Base-by-base conservation (phyloP, 805 yeast genomes). In the Scheffersomyces stipitis region DNA sequence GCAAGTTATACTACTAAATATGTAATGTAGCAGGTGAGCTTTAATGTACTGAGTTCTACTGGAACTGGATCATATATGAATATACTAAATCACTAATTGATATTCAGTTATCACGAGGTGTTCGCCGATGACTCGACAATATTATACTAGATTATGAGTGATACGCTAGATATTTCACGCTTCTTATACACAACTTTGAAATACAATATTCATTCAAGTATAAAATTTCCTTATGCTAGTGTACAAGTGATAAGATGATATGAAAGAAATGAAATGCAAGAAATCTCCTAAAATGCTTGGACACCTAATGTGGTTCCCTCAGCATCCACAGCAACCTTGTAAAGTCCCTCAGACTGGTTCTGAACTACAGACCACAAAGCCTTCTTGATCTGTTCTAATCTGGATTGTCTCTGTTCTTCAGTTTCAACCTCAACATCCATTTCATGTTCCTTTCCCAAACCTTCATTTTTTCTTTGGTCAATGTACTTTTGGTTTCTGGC, bases 291-390 rank as follows among this genome's bases (percentile, higher is more conserved):
- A 70, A 80, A 58, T 44, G 73, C 60, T 35, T 88, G 89, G 20
- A 83, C 80, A 28, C 96, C 96, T 46, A 89, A 63, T 9, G 95
- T 83, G 23, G 96, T 89, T 40, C 96, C 96, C 54, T 80, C 78
- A 26, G 87, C 86, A 17, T 70, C 60, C 7, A 62, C 52, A 18
- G 66, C 59, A 31, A 71, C 58, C 22, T 68, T 62, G 41, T 78
- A 62, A 14, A 72, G 71, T 23, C 67, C 67, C 26, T 72, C 59
- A 4, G 76, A 67, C 20, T 69, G 64, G 54, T 80, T 85, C 37
- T 79, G 86, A 27, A 83, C 71, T n/a, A 80, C 82, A 2, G 76
- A 69, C 87, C 90, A 83, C 23, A 85, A 71, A 5, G 87, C 84
- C 30, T 73, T 73, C 62, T 83, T 81, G 34, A 83, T 73, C 40